Percentiles rank a stretch among this genome's conserved stretches.
Evolutionary conservation across 169 alveolate species (phyloP).

Genomic region (Eimeria praecox): DNA sequence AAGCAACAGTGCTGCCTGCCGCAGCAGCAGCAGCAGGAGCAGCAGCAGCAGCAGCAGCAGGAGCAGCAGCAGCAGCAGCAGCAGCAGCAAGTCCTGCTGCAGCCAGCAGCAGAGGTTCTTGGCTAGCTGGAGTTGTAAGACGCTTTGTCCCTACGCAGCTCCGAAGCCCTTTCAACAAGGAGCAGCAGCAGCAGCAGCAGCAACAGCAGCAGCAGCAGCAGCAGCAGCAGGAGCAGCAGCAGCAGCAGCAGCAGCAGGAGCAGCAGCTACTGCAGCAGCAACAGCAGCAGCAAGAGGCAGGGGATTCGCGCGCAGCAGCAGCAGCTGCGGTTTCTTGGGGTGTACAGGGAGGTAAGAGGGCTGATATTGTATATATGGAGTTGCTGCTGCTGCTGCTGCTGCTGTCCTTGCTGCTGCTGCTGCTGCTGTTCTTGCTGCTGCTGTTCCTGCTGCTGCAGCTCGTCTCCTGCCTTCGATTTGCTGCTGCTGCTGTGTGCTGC

Average conservation of each 20-base stretch:
- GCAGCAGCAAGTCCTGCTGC: slow-evolving; percentile 25
- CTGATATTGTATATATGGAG: too few relatives aligned
- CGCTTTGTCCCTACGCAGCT: neutral
- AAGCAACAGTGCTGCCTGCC: neutral
- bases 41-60: slow-evolving; percentile 30
- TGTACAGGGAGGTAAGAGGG: too few relatives aligned
- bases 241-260: neutral
- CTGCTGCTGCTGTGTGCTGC: slow-evolving; percentile 40
- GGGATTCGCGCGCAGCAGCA: neutral
- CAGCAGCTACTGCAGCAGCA: neutral
- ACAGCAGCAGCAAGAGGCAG: neutral
- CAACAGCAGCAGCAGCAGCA: neutral
- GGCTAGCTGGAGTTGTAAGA: neutral
- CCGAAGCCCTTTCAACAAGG: neutral
- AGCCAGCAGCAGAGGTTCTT: neutral
- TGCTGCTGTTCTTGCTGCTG: slow-evolving; percentile 12
- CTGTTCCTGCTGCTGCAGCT: neutral
- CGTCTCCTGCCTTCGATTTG: neutral
- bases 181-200: slow-evolving; percentile 24
- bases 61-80: slow-evolving; percentile 37
- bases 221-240: neutral
- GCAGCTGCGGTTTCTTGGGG: neutral
- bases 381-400: neutral
- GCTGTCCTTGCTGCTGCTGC: neutral
- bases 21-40: neutral